These are phyloP conservation scores for Metschnikowia baotianmanensis DNA, from an alignment of 805 yeast species.

Conservation along the genomic window DNA sequence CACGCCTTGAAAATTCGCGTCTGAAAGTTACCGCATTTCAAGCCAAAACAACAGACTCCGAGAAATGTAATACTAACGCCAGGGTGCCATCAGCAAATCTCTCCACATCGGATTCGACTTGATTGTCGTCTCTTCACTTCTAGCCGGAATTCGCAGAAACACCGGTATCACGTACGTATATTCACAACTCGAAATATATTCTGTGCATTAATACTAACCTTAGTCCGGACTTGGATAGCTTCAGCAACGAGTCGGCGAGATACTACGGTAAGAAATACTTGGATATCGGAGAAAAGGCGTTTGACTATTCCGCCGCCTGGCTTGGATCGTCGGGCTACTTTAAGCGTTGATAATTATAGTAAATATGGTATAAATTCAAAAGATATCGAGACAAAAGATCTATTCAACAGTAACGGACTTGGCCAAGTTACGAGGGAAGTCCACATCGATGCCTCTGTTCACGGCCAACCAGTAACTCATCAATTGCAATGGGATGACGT, in stretches of 20 bases:
- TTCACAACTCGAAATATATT: neutral
- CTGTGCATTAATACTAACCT: too few relatives aligned
- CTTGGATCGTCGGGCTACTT: constrained; percentile 75
- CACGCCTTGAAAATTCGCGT: too few relatives aligned
- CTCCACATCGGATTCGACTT: constrained; percentile 60
- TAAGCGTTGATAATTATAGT: constrained; percentile 44
- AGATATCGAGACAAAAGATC: constrained; percentile 2
- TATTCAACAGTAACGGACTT: constrained; percentile 97
- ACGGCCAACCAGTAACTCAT: constrained; percentile 97
- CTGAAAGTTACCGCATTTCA: too few relatives aligned
- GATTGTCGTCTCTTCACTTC: constrained; percentile 54
- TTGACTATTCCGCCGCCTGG: constrained; percentile 67
- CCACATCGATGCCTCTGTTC: constrained; percentile 92
- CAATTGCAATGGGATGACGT: constrained; percentile 91
- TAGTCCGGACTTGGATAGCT: constrained; percentile 46
- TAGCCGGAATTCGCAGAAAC: constrained; percentile 56
- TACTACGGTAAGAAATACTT: constrained; percentile 64
- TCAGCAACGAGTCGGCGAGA: constrained; percentile 45
- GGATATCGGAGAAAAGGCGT: constrained; percentile 79
- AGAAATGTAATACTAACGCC: constrained; percentile 11
- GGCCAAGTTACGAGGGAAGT: constrained; percentile 98
- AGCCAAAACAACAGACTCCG: too few relatives aligned
- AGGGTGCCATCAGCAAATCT: constrained; percentile 36
- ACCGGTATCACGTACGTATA: constrained; percentile 53
- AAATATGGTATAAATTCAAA: constrained; percentile 9